Percentiles rank a stretch among this genome's conserved stretches.
Evolutionary conservation across 2,329 filamentous ascomycete genomes (phyloP).

Genomic region (Colletotrichum graminicola): DNA sequence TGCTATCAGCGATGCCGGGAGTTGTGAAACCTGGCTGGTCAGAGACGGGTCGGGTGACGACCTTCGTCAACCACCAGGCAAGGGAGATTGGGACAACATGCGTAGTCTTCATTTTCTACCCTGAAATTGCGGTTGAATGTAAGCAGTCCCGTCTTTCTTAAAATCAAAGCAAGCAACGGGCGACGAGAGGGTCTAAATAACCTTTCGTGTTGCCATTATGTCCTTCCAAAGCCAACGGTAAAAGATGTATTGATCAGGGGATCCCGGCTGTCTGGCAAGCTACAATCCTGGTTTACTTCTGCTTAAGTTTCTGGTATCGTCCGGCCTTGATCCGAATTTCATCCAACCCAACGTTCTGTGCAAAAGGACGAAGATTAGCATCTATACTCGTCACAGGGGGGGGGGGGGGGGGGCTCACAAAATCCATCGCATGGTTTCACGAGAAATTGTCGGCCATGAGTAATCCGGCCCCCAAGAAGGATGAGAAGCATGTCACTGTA

Average conservation of each 20-base stretch:
- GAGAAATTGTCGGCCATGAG: no score
- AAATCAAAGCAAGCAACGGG: background rate
- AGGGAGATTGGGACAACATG: background rate
- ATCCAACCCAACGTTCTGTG: background rate
- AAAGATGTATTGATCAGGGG: background rate
- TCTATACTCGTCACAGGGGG: no score
- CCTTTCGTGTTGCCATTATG: background rate
- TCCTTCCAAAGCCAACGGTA: background rate
- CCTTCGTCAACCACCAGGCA: background rate
- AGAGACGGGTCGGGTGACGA: background rate
- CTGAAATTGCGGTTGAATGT: background rate
- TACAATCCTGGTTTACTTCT: background rate
- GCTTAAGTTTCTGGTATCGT: background rate
- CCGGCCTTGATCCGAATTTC: background rate
- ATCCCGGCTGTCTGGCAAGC: background rate
- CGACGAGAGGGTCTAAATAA: background rate
- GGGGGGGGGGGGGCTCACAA: no score
- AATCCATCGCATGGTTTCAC: no score
- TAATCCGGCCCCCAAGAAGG: no score
- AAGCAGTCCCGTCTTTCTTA: background rate
- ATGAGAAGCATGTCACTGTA: no score
- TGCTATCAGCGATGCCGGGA: background rate
- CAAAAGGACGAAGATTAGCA: background rate
- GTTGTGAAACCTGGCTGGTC: background rate
- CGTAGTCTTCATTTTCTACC: conserved; percentile 14